A percentile compares a stretch with the other conserved stretches of the same genome.
Evolutionary conservation across 495 filamentous ascomycete species (phyloP).

Genomic region (Tuber aestivum): DNA sequence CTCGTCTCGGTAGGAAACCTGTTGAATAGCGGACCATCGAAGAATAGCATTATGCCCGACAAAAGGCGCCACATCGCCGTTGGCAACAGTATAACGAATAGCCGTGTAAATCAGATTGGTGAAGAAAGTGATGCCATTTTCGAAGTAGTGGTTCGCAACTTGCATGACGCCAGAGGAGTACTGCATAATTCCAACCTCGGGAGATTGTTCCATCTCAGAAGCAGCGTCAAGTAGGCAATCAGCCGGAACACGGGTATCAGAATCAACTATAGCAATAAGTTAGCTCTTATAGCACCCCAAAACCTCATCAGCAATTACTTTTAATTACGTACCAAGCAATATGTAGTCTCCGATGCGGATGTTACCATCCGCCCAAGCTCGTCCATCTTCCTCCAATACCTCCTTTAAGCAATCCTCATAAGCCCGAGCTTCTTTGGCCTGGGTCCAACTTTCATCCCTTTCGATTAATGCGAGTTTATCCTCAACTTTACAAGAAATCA

Average conservation of each 20-base stretch:
- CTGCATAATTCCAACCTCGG: conserved; percentile 75
- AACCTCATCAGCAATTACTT: conserved; percentile 6
- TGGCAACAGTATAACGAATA: conserved; percentile 70
- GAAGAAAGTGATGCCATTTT: conserved; percentile 77
- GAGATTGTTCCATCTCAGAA: conserved; percentile 72
- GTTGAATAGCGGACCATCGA: conserved; percentile 71
- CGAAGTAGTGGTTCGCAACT: conserved; percentile 65
- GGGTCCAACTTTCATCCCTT: conserved; percentile 58
- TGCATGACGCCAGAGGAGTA: conserved; percentile 80
- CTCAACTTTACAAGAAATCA: conserved; percentile 69
- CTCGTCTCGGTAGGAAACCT: conserved; percentile 60
- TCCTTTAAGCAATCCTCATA: conserved; percentile 64
- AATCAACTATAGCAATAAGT: conserved; percentile 54
- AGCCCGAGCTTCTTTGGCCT: conserved; percentile 62
- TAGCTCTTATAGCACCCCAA: neutral
- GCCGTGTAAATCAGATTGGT: conserved; percentile 76
- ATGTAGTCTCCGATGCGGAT: conserved; percentile 77
- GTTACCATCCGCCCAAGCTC: conserved; percentile 75
- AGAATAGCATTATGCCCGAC: conserved; percentile 75
- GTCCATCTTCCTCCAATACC: conserved; percentile 62
- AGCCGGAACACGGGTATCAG: conserved; percentile 66
- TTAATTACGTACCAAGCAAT: conserved; percentile 44
- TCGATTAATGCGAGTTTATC: conserved; percentile 57
- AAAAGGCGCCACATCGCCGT: conserved; percentile 77
- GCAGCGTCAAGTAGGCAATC: conserved; percentile 73